These are phyloP conservation scores for Ceratocystiopsis brevicomis DNA, from an alignment of 2,329 filamentous ascomycete genomes.

Conservation along the genomic window DNA sequence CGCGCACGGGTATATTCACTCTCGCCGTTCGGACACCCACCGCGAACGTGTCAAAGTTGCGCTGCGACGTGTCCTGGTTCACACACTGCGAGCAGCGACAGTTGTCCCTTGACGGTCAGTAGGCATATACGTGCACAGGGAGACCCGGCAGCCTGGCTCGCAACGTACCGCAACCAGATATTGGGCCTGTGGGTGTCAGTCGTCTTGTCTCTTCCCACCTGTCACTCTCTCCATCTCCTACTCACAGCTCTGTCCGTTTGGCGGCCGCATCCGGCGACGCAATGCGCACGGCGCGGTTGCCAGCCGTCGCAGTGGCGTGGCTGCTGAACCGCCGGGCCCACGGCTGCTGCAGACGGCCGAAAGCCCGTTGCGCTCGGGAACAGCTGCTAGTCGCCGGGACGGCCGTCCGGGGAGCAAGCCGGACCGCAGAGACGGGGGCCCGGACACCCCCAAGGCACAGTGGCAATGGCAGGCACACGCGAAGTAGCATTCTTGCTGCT, in stretches of 20 bases:
- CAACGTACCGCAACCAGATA: conserved; percentile 9
- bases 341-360: background rate
- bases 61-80: conserved; percentile 51
- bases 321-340: background rate
- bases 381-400: too few relatives aligned
- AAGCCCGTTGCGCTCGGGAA: background rate
- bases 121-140: too few relatives aligned
- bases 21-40: conserved; percentile 19
- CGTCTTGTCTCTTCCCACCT: background rate
- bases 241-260: conserved; percentile 4
- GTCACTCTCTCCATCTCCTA: too few relatives aligned
- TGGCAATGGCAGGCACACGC: conserved; percentile 1
- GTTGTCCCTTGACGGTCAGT: conserved; percentile 36
- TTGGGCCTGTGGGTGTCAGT: conserved; percentile 8
- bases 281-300: conserved; percentile 6
- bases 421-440: background rate
- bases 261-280: conserved; percentile 9
- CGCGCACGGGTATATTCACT: background rate
- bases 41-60: conserved; percentile 47
- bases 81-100: conserved; percentile 50
- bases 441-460: background rate
- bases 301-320: conserved; percentile 3
- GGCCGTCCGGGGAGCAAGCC: background rate
- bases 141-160: too few relatives aligned
- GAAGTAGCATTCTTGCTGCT: background rate